A percentile compares a stretch with the other conserved stretches of the same genome.
These are phyloP conservation scores for Bassia scoparia DNA, from an alignment of 148 eudicot genomes.

Conservation along the genomic window DNA sequence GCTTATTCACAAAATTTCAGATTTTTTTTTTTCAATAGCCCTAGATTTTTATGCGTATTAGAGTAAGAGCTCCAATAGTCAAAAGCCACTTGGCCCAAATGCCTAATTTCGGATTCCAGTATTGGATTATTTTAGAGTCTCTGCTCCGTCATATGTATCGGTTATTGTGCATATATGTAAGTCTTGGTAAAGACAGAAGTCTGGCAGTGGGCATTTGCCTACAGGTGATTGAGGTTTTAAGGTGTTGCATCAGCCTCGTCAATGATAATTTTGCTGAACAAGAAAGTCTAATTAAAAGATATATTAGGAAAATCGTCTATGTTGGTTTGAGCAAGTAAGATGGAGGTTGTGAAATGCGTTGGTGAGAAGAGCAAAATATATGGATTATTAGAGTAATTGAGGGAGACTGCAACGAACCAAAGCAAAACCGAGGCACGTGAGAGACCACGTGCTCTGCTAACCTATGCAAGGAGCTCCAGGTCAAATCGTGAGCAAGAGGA, in stretches of 20 bases:
- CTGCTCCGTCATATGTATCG: neutral
- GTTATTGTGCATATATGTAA: neutral
- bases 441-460: too few relatives aligned
- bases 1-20: neutral
- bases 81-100: neutral
- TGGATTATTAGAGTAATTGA: too few relatives aligned
- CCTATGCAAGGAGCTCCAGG: too few relatives aligned
- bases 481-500: too few relatives aligned
- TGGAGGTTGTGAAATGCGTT: too few relatives aligned
- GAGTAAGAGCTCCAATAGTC: neutral
- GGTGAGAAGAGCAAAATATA: too few relatives aligned
- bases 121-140: neutral
- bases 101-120: neutral
- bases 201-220: neutral
- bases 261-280: neutral
- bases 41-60: too few relatives aligned
- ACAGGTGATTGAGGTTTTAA: neutral
- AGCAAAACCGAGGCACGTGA: too few relatives aligned
- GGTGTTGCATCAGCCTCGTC: neutral
- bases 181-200: neutral
- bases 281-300: neutral
- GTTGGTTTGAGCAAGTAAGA: too few relatives aligned
- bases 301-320: too few relatives aligned
- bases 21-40: neutral
- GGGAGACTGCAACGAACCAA: too few relatives aligned